Conservation (phyloP, 352 stramenopile genomes). For the Phytophthora europaea region DNA sequence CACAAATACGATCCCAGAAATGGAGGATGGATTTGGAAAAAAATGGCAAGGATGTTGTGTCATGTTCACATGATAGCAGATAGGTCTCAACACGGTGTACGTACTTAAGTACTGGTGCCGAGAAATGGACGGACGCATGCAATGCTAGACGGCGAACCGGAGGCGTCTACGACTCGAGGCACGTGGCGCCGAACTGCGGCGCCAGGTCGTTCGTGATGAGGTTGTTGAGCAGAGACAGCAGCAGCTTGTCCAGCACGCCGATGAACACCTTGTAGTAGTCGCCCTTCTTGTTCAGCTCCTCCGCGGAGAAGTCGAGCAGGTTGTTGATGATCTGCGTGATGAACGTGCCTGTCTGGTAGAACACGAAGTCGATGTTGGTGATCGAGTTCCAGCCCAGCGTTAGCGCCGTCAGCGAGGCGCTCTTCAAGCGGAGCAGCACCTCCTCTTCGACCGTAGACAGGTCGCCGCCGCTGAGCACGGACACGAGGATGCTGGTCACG, state of each 20-base stretch:
- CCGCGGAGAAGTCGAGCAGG: slow-evolving; percentile 58
- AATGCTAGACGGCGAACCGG: neutral
- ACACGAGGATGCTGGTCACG: slow-evolving; percentile 53
- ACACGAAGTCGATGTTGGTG: slow-evolving; percentile 61
- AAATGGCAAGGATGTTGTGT: slow-evolving; percentile 16
- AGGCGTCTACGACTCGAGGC: slow-evolving; percentile 35
- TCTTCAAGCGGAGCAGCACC: slow-evolving; percentile 40
- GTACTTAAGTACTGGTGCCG: neutral
- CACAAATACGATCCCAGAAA: slow-evolving; percentile 40
- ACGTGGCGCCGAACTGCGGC: slow-evolving; percentile 56
- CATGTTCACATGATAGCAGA: slow-evolving; percentile 7
- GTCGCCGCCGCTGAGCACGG: slow-evolving; percentile 46
- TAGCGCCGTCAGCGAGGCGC: slow-evolving; percentile 45
- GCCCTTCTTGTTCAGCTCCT: slow-evolving; percentile 75
- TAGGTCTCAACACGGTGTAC: neutral
- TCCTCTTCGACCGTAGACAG: slow-evolving; percentile 42
- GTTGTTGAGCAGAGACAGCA: slow-evolving; percentile 64
- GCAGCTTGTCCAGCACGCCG: slow-evolving; percentile 44
- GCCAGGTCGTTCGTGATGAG: slow-evolving; percentile 50
- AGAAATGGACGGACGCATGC: slow-evolving; percentile 1
- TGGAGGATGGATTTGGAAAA: slow-evolving; percentile 13
- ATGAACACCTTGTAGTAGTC: slow-evolving; percentile 63
- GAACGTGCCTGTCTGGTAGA: slow-evolving; percentile 50
- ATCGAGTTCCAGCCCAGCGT: slow-evolving; percentile 57
- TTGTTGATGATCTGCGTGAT: slow-evolving; percentile 56